Base-by-base conservation (phyloP, 192 early-diverging fungal species). In the Coemansia sp. region DNA sequence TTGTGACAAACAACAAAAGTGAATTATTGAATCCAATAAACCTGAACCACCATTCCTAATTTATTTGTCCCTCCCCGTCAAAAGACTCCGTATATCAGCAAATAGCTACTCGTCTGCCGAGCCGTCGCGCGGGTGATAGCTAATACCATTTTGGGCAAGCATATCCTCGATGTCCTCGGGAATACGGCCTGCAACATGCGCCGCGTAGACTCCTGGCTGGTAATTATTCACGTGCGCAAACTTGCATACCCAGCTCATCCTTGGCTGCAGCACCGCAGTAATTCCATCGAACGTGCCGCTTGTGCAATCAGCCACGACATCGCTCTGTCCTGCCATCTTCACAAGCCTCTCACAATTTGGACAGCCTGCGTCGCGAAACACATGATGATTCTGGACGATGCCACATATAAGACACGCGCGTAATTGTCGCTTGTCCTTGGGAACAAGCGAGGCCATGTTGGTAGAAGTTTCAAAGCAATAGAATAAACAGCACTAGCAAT, bases 271-370 rank as follows among this genome's bases (percentile, higher is more conserved):
- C 63, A 89, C 74, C 1, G 91, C 88, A 64, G 90, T 88, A 9
- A 87, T 63, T 14, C 92, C 92, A 61, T 92, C 90, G 57, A 89
- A 92, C 32, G 87, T 90, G 21, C 85, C 71, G 60, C 86, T 91
- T 29, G 92, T 94, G 75, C 92, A 94, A 58, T 92, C 90, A 51
- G 79, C 63, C 25, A 93, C 87, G 39, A 85, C 71, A 66, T 88
- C 87, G 57, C 75, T 80, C 30, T 75, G 77, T 22, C 88, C 87
- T 68, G 85, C 82, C 85, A 92, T 85, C 30, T 76, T 84, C 60
- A 94, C 67, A n/a, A 88, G 80, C 3, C 84, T 79, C 74, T 94
- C 91, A 72, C 92, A 94, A 64, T 94, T 94, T 23, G 92, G 91
- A 71, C 92, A 94, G 21, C 92, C 92, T 33, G 59, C 60, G 36